A percentile compares a stretch with the other conserved stretches of the same genome.
Evolutionary conservation across 306 rosid genomes (phyloP).

Genomic region (Vachellia collinsii): DNA sequence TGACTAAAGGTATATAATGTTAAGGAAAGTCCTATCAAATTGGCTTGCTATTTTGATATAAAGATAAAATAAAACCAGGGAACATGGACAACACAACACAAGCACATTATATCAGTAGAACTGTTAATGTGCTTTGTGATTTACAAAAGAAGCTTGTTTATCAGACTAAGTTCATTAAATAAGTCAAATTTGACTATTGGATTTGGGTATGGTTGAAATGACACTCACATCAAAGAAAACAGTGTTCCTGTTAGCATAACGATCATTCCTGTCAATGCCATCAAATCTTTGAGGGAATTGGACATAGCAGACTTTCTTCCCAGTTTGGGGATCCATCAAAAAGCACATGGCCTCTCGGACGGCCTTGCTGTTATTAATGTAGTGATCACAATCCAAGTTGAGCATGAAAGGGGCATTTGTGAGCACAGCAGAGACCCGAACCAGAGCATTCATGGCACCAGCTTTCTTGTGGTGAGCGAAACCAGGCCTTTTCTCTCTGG

Average conservation of each 20-base stretch:
- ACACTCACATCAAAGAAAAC: conserved; percentile 62
- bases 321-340: conserved; percentile 58
- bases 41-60: no score
- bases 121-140: not conserved
- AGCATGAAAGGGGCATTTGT: conserved; percentile 61
- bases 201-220: conserved; percentile 9
- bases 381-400: conserved; percentile 60
- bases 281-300: conserved; percentile 58
- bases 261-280: conserved; percentile 51
- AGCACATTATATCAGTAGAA: not conserved
- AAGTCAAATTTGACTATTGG: not conserved
- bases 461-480: conserved; percentile 96
- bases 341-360: conserved; percentile 59
- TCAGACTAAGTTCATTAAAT: no score
- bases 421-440: conserved; percentile 58
- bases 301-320: conserved; percentile 56
- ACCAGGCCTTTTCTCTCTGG: conserved; percentile 95
- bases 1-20: no score
- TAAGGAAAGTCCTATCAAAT: no score
- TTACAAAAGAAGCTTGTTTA: not conserved
- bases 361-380: conserved; percentile 53
- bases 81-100: no score
- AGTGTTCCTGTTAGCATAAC: conserved; percentile 56
- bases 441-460: conserved; percentile 97
- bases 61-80: no score